phyloP scores from a whole-genome alignment of 108 stramenopile genomes.

The Pseudonitzschia multiseries region DNA sequence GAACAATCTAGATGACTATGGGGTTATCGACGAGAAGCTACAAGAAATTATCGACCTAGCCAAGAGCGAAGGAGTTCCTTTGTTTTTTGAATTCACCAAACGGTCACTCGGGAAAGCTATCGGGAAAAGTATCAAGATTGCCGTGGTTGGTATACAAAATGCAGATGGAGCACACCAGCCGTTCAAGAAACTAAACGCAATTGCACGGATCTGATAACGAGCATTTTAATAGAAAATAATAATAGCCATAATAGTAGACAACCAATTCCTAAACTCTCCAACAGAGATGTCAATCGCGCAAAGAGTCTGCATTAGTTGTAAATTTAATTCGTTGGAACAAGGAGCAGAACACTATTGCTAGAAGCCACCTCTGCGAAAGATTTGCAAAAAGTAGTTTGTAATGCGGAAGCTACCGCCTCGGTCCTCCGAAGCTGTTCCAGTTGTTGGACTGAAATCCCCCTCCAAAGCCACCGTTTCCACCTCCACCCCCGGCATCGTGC shows the following conservation, averaged over 20 bases:
- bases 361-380: no score
- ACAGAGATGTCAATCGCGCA: no score
- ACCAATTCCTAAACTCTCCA: no score
- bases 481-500: slow-evolving; percentile 46
- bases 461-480: slow-evolving; percentile 11
- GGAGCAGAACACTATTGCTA: no score
- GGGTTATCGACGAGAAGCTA: slow-evolving; percentile 81
- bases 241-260: no score
- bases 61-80: slow-evolving; percentile 61
- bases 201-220: slow-evolving; percentile 1
- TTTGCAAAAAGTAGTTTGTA: neutral
- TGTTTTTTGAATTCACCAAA: slow-evolving; percentile 87
- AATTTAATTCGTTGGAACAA: neutral
- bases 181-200: slow-evolving; percentile 71
- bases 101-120: slow-evolving; percentile 85
- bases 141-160: slow-evolving; percentile 89
- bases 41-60: slow-evolving; percentile 82
- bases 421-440: slow-evolving; percentile 8
- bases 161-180: slow-evolving; percentile 91
- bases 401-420: neutral
- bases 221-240: no score
- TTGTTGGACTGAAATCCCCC: slow-evolving; percentile 14
- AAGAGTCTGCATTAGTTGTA: no score
- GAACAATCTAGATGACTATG: slow-evolving; percentile 89
- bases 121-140: slow-evolving; percentile 86